Evolutionary conservation across 2,329 filamentous ascomycete genomes (phyloP).

Genomic region (Diaporthe ampelina): DNA sequence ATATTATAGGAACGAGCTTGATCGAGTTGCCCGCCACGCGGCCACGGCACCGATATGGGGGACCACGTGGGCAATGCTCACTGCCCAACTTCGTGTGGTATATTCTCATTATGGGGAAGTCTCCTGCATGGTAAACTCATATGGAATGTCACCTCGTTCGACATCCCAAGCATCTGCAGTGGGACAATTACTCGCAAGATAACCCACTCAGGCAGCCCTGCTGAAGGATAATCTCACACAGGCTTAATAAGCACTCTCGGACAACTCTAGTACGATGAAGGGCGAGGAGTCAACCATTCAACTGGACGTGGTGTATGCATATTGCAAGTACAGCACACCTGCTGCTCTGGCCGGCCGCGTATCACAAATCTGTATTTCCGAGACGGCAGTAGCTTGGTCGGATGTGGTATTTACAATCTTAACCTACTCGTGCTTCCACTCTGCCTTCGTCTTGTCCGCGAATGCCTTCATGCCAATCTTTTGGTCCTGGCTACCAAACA

Average conservation of each 20-base stretch:
- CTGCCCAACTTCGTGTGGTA: no score
- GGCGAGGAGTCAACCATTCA: neutral
- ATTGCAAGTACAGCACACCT: neutral
- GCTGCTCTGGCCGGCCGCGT: no score
- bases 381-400: neutral
- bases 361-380: neutral
- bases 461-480: slow-evolving; percentile 98
- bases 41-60: neutral
- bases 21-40: neutral
- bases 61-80: neutral
- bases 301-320: neutral
- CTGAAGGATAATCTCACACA: neutral
- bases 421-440: slow-evolving; percentile 84
- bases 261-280: neutral
- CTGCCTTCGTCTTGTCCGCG: slow-evolving; percentile 91
- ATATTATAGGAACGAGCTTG: neutral
- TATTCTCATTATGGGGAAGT: no score
- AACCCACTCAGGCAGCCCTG: neutral
- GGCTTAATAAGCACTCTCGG: no score
- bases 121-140: no score
- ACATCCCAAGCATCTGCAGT: neutral
- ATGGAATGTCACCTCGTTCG: no score
- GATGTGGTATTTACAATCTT: neutral
- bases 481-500: slow-evolving; percentile 96
- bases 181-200: neutral